Evolutionary conservation across 2,329 filamentous ascomycete genomes (phyloP).

Genomic region (Stagonosporopsis vannaccii): DNA sequence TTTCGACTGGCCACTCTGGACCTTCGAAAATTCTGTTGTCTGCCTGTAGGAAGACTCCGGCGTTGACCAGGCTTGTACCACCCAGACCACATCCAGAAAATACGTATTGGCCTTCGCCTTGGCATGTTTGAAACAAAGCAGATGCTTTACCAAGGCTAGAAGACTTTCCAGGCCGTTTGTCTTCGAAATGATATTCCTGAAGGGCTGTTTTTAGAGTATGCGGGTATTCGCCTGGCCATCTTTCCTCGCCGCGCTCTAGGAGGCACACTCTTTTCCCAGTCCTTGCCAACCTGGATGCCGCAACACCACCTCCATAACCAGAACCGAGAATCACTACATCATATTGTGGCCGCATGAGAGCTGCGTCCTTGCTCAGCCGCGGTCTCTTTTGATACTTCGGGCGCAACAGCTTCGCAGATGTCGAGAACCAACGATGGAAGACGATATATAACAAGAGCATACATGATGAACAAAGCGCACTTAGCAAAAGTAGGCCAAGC

Average conservation of each 20-base stretch:
- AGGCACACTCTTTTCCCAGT: conserved; percentile 68
- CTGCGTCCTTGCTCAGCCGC: neutral
- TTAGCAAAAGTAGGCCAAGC: neutral
- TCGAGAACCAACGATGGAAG: neutral
- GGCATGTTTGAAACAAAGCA: conserved; percentile 68
- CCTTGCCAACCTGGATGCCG: conserved; percentile 70
- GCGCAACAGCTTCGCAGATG: neutral
- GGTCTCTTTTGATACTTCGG: neutral
- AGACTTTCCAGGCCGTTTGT: conserved; percentile 30
- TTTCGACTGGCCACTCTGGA: conserved; percentile 66
- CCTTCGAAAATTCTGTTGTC: conserved; percentile 62
- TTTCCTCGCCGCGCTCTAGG: conserved; percentile 69
- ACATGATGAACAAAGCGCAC: neutral
- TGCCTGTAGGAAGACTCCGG: conserved; percentile 61
- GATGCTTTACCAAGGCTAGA: conserved; percentile 62
- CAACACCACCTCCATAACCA: conserved; percentile 72
- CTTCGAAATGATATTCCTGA: conserved; percentile 24
- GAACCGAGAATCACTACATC: conserved; percentile 73
- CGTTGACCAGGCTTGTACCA: conserved; percentile 19
- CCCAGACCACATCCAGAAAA: conserved; percentile 64
- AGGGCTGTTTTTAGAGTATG: conserved; percentile 56
- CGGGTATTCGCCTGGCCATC: conserved; percentile 71
- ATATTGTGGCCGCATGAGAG: conserved; percentile 61
- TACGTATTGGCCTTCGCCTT: conserved; percentile 70
- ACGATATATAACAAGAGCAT: neutral